Conservation (phyloP, 257 asterid genomes). For the Catharanthus roseus region DNA sequence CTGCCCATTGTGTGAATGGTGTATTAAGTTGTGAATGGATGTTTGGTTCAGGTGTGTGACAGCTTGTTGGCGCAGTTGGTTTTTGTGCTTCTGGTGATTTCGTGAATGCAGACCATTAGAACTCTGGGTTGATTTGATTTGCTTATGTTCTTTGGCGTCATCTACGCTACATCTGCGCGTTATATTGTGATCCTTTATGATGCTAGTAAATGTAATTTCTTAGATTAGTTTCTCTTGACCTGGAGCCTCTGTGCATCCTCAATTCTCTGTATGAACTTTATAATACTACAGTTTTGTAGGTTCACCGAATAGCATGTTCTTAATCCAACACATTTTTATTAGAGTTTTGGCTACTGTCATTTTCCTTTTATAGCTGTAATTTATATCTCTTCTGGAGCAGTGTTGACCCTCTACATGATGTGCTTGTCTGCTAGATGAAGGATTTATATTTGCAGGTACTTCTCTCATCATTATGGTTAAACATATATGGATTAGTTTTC, state of each 20-base stretch:
- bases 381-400: background rate
- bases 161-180: conserved; percentile 47
- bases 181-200: conserved; percentile 36
- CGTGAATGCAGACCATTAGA: conserved; percentile 50
- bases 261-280: conserved; percentile 6
- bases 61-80: conserved; percentile 66
- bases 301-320: background rate
- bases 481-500: background rate
- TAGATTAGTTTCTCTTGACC: conserved; percentile 9
- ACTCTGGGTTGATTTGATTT: conserved; percentile 65
- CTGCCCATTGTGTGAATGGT: conserved; percentile 32
- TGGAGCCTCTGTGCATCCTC: conserved; percentile 1
- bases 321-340: background rate
- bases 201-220: conserved; percentile 30
- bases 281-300: background rate
- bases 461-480: background rate
- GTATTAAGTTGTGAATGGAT: conserved; percentile 49
- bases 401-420: background rate
- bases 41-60: conserved; percentile 62
- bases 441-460: background rate
- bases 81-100: conserved; percentile 61
- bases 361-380: background rate
- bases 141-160: conserved; percentile 59
- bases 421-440: background rate
- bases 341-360: background rate